Conservation (phyloP, 2,329 filamentous ascomycete genomes). For the Akanthomyces lecanii region DNA sequence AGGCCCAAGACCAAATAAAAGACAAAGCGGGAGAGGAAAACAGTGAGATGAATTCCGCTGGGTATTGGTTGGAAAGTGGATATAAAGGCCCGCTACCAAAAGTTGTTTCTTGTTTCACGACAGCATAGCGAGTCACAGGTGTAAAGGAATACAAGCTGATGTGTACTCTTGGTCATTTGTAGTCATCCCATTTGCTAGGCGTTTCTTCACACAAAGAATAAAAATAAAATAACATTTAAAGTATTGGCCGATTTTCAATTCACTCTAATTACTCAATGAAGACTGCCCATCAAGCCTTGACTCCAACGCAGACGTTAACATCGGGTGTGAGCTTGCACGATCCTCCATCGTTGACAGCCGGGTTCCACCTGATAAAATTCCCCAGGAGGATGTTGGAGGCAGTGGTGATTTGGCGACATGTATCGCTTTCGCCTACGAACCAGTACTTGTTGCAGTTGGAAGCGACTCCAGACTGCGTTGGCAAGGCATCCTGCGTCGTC, state of each 20-base stretch:
- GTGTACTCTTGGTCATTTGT: background rate
- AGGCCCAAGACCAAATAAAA: background rate
- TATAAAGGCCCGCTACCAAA: background rate
- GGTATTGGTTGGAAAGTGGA: background rate
- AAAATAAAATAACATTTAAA: background rate
- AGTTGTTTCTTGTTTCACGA: background rate
- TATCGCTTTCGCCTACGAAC: slow-evolving; percentile 11
- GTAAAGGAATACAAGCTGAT: background rate
- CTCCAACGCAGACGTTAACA: background rate
- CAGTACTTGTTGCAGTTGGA: slow-evolving; percentile 16
- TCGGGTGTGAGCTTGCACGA: background rate
- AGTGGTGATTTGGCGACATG: slow-evolving; percentile 1
- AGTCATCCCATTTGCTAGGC: background rate
- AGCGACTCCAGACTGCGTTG: slow-evolving; percentile 17
- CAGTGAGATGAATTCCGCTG: background rate
- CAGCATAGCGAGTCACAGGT: too few relatives aligned
- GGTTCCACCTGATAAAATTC: slow-evolving; percentile 10
- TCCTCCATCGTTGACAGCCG: background rate
- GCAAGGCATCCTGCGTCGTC: background rate
- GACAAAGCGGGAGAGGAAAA: background rate
- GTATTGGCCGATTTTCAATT: background rate
- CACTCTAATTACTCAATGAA: background rate
- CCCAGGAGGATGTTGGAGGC: background rate
- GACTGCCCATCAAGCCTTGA: background rate
- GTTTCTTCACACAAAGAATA: background rate